These are phyloP conservation scores for Xylaria digitata DNA, from an alignment of 2,329 filamentous ascomycete genomes.

Conservation along the genomic window DNA sequence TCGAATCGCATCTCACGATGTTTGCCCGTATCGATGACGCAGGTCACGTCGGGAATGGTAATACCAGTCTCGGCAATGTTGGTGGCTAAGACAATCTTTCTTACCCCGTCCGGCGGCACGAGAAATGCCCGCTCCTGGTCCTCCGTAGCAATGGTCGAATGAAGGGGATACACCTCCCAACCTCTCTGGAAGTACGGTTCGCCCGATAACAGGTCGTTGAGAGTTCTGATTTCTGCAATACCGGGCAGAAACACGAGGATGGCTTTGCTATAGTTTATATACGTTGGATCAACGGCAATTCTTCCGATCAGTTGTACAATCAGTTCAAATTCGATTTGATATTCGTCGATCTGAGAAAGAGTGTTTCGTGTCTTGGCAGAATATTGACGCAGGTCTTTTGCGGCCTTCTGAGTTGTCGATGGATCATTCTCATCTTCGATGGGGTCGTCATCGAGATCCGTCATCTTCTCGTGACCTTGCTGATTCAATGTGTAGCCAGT, in stretches of 20 bases:
- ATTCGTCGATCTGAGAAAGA: slow-evolving; percentile 85
- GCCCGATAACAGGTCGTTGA: slow-evolving; percentile 86
- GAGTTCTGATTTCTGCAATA: slow-evolving; percentile 87
- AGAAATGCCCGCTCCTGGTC: slow-evolving; percentile 95
- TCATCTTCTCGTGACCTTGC: slow-evolving; percentile 63
- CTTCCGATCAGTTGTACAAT: slow-evolving; percentile 81
- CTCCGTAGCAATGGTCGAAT: slow-evolving; percentile 94
- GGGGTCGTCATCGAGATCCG: slow-evolving; percentile 72
- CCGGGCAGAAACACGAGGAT: slow-evolving; percentile 95
- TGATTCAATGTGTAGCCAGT: slow-evolving; percentile 77
- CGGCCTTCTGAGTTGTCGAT: slow-evolving; percentile 66
- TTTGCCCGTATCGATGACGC: slow-evolving; percentile 95
- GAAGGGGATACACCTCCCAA: slow-evolving; percentile 90
- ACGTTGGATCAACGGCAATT: slow-evolving; percentile 76
- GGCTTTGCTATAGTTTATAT: slow-evolving; percentile 82
- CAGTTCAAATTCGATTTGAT: slow-evolving; percentile 88
- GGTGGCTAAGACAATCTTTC: slow-evolving; percentile 95
- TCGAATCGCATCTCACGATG: slow-evolving; percentile 98
- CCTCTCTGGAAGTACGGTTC: slow-evolving; percentile 78
- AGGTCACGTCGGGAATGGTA: slow-evolving; percentile 97
- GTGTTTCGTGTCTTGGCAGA: slow-evolving; percentile 79
- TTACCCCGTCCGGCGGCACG: slow-evolving; percentile 80
- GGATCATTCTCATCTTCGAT: slow-evolving; percentile 62
- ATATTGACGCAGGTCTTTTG: slow-evolving; percentile 76
- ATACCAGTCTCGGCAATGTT: slow-evolving; percentile 99